phyloP scores from a whole-genome alignment of 2,329 filamentous ascomycete species.

The Fusarium albosuccineum region DNA sequence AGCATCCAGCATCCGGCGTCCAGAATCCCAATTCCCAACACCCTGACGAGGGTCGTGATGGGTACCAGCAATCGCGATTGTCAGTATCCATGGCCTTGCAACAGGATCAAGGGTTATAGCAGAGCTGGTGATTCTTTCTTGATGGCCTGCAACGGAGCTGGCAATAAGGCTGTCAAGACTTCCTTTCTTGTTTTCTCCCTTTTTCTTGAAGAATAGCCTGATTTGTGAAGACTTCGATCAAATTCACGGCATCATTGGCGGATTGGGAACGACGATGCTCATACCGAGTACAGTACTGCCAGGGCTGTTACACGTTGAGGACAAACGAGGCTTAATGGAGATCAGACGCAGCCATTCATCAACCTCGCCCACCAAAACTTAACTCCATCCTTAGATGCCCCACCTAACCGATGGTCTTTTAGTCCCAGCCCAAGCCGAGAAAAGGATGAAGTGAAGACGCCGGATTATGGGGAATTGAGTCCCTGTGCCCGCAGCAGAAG shows the following conservation, averaged over 20 bases:
- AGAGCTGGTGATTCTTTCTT: conserved; percentile 18
- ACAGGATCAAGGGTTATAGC: conserved; percentile 8
- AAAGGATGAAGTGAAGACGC: conserved; percentile 6
- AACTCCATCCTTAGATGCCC: conserved; percentile 17
- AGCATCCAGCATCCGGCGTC: conserved; percentile 8
- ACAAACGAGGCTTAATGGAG: conserved; percentile 19
- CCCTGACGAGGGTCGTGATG: conserved; percentile 14
- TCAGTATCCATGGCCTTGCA: conserved; percentile 11
- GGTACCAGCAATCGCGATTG: conserved; percentile 32
- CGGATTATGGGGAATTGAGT: conserved; percentile 16
- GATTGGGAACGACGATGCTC: background rate
- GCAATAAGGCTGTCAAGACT: background rate
- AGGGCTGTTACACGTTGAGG: conserved; percentile 13
- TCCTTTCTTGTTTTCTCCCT: no score
- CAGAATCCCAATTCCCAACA: background rate
- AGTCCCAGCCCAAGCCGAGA: conserved; percentile 17
- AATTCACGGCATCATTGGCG: conserved; percentile 14
- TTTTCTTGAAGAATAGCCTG: no score
- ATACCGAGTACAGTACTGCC: conserved; percentile 2
- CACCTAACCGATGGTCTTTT: conserved; percentile 4
- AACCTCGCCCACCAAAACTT: conserved; percentile 20
- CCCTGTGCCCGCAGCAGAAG: conserved; percentile 13
- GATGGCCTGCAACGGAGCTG: background rate
- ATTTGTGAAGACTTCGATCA: background rate
- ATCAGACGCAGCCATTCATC: conserved; percentile 26